Evolutionary conservation across 495 filamentous ascomycete genomes (phyloP), one percentile per base, ranked within the genome.

Genomic region (Aspergillus sparsus): DNA sequence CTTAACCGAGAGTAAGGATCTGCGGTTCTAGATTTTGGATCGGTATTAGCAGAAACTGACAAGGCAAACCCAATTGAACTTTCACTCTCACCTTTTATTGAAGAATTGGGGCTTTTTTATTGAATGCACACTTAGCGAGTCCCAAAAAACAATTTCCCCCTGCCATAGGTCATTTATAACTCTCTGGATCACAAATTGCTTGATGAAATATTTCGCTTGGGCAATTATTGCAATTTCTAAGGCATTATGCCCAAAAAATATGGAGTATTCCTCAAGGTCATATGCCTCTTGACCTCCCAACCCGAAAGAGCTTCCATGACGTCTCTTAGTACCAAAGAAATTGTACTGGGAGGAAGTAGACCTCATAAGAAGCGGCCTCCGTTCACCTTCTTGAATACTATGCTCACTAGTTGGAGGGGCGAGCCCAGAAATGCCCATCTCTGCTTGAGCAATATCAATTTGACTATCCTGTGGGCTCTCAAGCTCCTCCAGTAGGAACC

Each of bases 71-170:
- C 21, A 27, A 27, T 27, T 3, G 21, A 27, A 27, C 21, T 27
- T 27, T 27, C 3, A 27, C 3, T 42, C 65, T 65, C 64, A 83
- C 83, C 76, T 78, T 60, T 84, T 82, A 69, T 90, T 92, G 74
- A 95, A 96, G 50, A 91, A 82, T 15, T 89, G 87, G 2, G 92
- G 87, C 62, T 89, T 88, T 68, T 97, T 98, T 34, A 74, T 85
- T 0, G 90, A 87, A 64, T 90, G 77, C 15, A 91, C 85, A 32
- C 85, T 88, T 33, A 97, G 74, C 39, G 79, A 85, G 61, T 96
- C 88, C 92, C 93, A 98, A 68, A 97, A 96, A 15, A 92, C 86
- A 59, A 97, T 96, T 57, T 92, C 85, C 18, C 93, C 93, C 47
- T 86, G 86, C 93, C 93, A 97, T 55, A 97, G 92, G 45, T 89